These are phyloP conservation scores for Capronia epimyces DNA, from an alignment of 2,329 filamentous ascomycete species.

Conservation along the genomic window DNA sequence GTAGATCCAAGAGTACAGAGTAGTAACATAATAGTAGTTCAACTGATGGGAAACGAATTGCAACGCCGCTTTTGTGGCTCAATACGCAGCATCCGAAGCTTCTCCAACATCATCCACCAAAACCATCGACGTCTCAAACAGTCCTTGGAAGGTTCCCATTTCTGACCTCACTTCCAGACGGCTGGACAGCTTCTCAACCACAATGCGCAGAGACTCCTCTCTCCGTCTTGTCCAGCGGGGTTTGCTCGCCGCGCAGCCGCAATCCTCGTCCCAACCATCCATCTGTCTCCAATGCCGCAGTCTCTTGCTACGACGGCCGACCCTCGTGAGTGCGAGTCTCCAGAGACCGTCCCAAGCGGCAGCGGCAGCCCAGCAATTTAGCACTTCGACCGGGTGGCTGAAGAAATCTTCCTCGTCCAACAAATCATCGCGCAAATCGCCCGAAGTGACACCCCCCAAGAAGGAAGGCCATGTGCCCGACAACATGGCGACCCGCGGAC, in stretches of 20 bases:
- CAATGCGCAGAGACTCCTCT: slow-evolving; percentile 5
- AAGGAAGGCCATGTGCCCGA: slow-evolving; percentile 40
- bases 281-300: slow-evolving; percentile 14
- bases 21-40: too few relatives aligned
- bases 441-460: slow-evolving; percentile 30
- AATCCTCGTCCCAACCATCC: not conserved
- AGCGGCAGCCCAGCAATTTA: slow-evolving; percentile 34
- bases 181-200: not conserved
- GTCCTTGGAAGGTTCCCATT: too few relatives aligned
- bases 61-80: too few relatives aligned
- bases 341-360: not conserved
- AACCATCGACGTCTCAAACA: too few relatives aligned
- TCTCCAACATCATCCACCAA: too few relatives aligned
- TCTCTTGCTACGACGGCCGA: slow-evolving; percentile 1
- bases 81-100: too few relatives aligned
- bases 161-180: not conserved
- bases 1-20: too few relatives aligned
- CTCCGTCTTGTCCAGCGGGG: slow-evolving; percentile 6
- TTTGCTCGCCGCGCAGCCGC: not conserved
- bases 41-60: too few relatives aligned
- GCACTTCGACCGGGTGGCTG: slow-evolving; percentile 37
- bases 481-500: slow-evolving; percentile 39
- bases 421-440: slow-evolving; percentile 33
- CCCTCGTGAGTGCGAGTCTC: not conserved
- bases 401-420: slow-evolving; percentile 53